These are phyloP conservation scores for Cnidoscolus chayamansa DNA, from an alignment of 441 rosid genomes.

Conservation along the genomic window DNA sequence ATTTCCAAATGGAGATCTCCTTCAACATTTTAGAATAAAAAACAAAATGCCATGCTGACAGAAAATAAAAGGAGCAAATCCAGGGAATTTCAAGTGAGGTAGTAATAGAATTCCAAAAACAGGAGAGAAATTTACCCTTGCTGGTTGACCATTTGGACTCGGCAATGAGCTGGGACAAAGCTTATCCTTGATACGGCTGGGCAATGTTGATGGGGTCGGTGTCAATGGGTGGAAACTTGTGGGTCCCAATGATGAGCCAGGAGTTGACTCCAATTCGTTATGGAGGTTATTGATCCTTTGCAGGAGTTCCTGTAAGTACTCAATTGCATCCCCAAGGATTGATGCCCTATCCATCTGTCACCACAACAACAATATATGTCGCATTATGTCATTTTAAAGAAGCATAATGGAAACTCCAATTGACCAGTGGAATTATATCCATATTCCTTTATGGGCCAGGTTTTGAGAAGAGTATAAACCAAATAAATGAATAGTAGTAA, in stretches of 20 bases:
- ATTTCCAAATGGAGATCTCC: neutral
- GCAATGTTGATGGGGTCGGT: conserved; percentile 53
- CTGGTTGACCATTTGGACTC: conserved; percentile 64
- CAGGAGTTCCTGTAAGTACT: conserved; percentile 71
- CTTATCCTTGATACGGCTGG: conserved; percentile 60
- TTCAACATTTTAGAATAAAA: neutral
- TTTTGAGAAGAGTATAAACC: neutral
- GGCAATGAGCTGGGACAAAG: conserved; percentile 49
- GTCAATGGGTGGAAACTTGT: conserved; percentile 60
- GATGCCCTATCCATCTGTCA: conserved; percentile 78
- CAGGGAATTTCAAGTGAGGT: neutral
- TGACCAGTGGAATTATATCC: neutral
- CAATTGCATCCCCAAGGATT: conserved; percentile 71
- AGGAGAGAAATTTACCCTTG: conserved; percentile 42
- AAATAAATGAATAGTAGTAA: neutral
- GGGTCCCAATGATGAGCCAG: conserved; percentile 48
- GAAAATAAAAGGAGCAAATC: conserved; percentile 6
- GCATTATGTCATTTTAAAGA: conserved; percentile 5
- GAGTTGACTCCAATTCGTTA: conserved; percentile 56
- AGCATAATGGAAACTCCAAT: neutral
- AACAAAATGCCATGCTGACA: neutral
- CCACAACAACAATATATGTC: conserved; percentile 11
- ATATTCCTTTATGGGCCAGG: neutral
- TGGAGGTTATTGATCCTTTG: conserved; percentile 77
- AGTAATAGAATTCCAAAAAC: neutral